Conservation (phyloP, 164 flowering plant genomes). For the Stephania cephalantha region DNA sequence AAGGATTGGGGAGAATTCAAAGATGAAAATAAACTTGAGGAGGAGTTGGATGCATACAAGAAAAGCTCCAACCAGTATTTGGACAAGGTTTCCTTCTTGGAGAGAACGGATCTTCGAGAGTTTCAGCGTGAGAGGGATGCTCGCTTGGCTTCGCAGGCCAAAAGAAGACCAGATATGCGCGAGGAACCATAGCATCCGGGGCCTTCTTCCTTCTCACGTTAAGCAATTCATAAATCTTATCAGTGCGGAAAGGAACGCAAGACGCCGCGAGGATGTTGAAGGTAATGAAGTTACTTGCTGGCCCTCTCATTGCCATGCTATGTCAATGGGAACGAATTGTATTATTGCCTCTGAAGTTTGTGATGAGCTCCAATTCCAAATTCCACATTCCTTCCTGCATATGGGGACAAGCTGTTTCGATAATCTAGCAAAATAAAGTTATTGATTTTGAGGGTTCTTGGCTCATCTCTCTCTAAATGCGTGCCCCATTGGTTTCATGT, state of each 20-base stretch:
- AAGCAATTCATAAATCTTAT: neutral
- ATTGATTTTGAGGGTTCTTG: neutral
- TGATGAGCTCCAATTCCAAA: neutral
- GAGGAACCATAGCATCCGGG: conserved; percentile 33
- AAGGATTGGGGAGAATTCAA: conserved; percentile 98
- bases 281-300: neutral
- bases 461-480: neutral
- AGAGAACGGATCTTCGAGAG: conserved; percentile 74
- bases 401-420: neutral
- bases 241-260: neutral
- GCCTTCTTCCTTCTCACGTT: neutral
- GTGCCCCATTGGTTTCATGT: neutral
- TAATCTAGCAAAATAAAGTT: neutral
- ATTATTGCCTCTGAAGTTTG: neutral
- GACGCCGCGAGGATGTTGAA: neutral
- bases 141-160: conserved; percentile 69
- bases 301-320: neutral
- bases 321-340: neutral
- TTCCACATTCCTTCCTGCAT: neutral
- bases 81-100: conserved; percentile 77
- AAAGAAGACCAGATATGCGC: conserved; percentile 56
- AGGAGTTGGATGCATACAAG: conserved; percentile 89
- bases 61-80: conserved; percentile 92
- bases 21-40: conserved; percentile 77
- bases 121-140: conserved; percentile 94